Conservation (phyloP, 2,329 filamentous ascomycete genomes). For the Pleomassaria siparia region DNA sequence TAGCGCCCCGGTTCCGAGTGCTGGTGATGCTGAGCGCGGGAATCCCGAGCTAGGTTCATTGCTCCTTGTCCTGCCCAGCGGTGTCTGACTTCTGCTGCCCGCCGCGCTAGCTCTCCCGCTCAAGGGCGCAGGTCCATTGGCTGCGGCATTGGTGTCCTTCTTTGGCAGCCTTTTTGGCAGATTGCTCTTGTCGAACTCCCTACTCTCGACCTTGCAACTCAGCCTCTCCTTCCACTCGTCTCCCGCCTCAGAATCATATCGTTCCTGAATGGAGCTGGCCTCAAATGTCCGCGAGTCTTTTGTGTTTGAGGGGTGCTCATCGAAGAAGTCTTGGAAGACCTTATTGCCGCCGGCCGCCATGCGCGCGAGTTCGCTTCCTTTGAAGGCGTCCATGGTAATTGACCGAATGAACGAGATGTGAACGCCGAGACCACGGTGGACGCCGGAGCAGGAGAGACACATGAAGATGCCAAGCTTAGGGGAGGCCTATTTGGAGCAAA, state of each 20-base stretch:
- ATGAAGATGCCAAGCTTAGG: constrained; percentile 99
- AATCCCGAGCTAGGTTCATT: constrained; percentile 30
- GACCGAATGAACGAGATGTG: constrained; percentile 98
- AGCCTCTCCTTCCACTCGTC: constrained; percentile 95
- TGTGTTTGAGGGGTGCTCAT: constrained; percentile 53
- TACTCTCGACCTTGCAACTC: constrained; percentile 82
- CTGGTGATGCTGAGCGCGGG: constrained; percentile 39
- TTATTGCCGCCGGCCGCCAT: constrained; percentile 94
- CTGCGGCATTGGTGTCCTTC: constrained; percentile 29
- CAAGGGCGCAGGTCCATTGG: constrained; percentile 26
- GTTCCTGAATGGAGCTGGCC: constrained; percentile 83
- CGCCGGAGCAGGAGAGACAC: constrained; percentile 92
- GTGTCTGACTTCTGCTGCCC: constrained; percentile 42
- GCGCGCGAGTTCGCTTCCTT: constrained; percentile 84
- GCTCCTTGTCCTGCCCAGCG: constrained; percentile 38
- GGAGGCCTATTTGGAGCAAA: constrained; percentile 56
- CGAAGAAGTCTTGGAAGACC: constrained; percentile 84
- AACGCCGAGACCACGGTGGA: constrained; percentile 91
- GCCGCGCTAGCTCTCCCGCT: constrained; percentile 39
- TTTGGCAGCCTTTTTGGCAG: constrained; percentile 55
- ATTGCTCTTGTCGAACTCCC: constrained; percentile 74
- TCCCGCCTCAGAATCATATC: constrained; percentile 85
- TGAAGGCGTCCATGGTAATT: constrained; percentile 99
- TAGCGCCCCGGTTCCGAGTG: constrained; percentile 42
- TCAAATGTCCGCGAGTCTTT: constrained; percentile 65